Evolutionary conservation across 495 filamentous ascomycete genomes (phyloP).

Genomic region (Diplogelasinospora grovesii): DNA sequence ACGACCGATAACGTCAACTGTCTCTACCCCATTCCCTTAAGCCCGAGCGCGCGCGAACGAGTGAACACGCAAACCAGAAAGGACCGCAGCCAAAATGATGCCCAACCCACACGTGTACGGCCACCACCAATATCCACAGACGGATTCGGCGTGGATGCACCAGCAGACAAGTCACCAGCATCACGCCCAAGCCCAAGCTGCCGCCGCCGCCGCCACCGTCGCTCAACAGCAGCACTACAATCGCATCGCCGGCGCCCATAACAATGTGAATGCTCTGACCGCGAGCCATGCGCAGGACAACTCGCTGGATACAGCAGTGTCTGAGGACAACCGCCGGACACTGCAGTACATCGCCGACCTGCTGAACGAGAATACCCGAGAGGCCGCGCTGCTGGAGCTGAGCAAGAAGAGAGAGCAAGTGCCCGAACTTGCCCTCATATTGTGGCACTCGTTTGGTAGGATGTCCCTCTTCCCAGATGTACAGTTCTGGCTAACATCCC

Average conservation of each 20-base stretch:
- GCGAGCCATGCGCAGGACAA: constrained; percentile 54
- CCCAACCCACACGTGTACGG: constrained; percentile 39
- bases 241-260: constrained; percentile 61
- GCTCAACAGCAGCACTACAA: constrained; percentile 75
- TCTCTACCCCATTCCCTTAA: not conserved
- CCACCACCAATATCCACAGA: constrained; percentile 73
- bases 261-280: constrained; percentile 39
- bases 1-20: constrained; percentile 17
- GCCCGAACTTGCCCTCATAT: constrained; percentile 87
- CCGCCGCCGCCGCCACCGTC: constrained; percentile 55
- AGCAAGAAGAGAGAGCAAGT: constrained; percentile 99
- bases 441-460: constrained; percentile 98
- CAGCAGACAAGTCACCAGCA: constrained; percentile 40
- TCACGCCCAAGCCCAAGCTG: constrained; percentile 50
- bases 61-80: too few species aligned
- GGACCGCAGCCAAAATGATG: constrained; percentile 30
- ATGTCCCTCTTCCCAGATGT: not conserved
- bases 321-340: constrained; percentile 88
- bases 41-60: not conserved
- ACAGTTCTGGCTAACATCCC: not conserved
- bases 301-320: constrained; percentile 46
- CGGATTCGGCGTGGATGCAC: constrained; percentile 74
- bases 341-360: constrained; percentile 91
- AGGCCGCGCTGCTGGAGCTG: constrained; percentile 87
- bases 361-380: constrained; percentile 76